Evolutionary conservation across 2,329 filamentous ascomycete species (phyloP), one percentile per base, ranked within the genome.

Genomic region (Diplodia intermedia): DNA sequence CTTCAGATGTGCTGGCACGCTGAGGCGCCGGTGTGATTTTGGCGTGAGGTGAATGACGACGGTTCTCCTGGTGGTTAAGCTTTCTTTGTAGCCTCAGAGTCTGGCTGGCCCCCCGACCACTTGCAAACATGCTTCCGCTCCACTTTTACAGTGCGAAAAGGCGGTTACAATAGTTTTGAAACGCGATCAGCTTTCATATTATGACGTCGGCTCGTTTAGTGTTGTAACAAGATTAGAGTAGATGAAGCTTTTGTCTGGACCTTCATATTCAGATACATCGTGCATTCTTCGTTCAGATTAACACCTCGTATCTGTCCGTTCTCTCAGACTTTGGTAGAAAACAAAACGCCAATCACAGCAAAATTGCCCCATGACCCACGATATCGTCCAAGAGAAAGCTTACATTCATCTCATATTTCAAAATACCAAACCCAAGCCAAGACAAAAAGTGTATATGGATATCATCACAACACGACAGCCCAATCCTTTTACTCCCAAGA

Each of bases 371-470:
- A 47, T 20, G 3, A n/a, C 6, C n/a, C 18, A 47, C 20, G 43
- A 3, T 2, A 47, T 20, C 26, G 26, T 26, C 3, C 43, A 20
- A 11, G 43, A 47, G n/a, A 47, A 20, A 8, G 3, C 11, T 11
- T 20, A 4, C 18, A n/a, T 47, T 8, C 36, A 38, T 38, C 11
- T 1, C 36, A 38, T 43, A 18, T 47, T 47, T 47, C 9, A 3
- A 6, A n/a, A 7, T 47, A 47, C n/a, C 3, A 9, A 12, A 47
- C 18, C 43, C 18, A 47, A 47, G 8, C 3, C 6, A 20, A n/a
- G 18, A 36, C 15, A 36, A 23, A 36, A n/a, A 56, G 18, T 38
- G n/a, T 26, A 56, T 15, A 56, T 56, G 54, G 54, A 56, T 56
- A 56, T 56, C 54, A 38, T 56, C 33, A 56, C 33, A 38, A 56